Percentiles rank a stretch among this genome's conserved stretches.
Conservation (phyloP, 2,329 filamentous ascomycete species). For the Myriosclerotinia scirpicola region DNA sequence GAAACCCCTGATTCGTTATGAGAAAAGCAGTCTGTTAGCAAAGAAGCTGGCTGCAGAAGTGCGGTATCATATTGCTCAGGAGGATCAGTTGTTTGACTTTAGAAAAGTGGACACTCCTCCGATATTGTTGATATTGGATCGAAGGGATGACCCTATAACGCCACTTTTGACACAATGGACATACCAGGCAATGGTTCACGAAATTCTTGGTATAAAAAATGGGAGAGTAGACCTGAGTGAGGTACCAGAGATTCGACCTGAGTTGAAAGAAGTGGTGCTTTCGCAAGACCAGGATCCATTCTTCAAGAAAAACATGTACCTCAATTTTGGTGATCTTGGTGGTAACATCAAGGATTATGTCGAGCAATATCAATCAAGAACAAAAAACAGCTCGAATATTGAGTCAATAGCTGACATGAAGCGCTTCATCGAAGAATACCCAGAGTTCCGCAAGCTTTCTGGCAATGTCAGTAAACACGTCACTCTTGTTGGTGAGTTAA, state of each 20-base stretch:
- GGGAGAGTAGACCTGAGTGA: slow-evolving; percentile 87
- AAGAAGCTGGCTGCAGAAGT: slow-evolving; percentile 94
- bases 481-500: slow-evolving; percentile 90
- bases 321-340: slow-evolving; percentile 94
- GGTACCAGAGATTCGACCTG: slow-evolving; percentile 79
- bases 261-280: slow-evolving; percentile 89
- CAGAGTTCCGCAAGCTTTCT: slow-evolving; percentile 93
- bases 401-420: slow-evolving; percentile 99
- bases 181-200: slow-evolving; percentile 99
- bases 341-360: slow-evolving; percentile 98
- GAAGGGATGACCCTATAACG: slow-evolving; percentile 91
- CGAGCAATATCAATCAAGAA: slow-evolving; percentile 95
- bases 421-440: slow-evolving; percentile 97
- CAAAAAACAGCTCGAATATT: slow-evolving; percentile 93
- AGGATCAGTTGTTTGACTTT: slow-evolving; percentile 96
- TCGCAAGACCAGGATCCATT: slow-evolving; percentile 98
- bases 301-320: slow-evolving; percentile 98
- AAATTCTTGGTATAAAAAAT: slow-evolving; percentile 89
- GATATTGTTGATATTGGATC: slow-evolving; percentile 85
- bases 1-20: slow-evolving; percentile 90
- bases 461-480: slow-evolving; percentile 99
- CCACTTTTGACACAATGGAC: slow-evolving; percentile 97
- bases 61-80: slow-evolving; percentile 88
- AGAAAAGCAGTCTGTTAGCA: slow-evolving; percentile 83
- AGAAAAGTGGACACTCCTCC: slow-evolving; percentile 91